Evolutionary conservation across 805 yeast genomes (phyloP), one percentile per base, ranked within the genome.

Genomic region (Wickerhamiella azyma): DNA sequence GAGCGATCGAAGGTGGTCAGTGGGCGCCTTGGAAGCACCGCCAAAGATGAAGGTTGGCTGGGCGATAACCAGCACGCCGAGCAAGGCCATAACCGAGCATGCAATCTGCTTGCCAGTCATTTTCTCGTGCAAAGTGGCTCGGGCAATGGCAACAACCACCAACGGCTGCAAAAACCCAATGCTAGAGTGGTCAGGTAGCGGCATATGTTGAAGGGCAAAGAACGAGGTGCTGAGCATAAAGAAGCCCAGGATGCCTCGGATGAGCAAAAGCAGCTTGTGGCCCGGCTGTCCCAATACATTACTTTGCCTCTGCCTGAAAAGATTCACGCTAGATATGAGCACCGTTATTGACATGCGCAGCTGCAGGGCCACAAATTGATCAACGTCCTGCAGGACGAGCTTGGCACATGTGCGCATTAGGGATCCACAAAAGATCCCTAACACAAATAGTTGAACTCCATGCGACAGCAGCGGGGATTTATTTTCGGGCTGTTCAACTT

Each of bases 121-220:
- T 8, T 70, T 62, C 57, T 86, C 96, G 38, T 74, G 70, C 29
- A 86, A 62, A 2, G 82, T 58, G 2, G 75, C 50, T 70, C 79
- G 78, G 0, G 95, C 94, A 46, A 81, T 61, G 19, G 85, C 61
- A 0, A 85, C 83, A 0, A 94, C 81, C 14, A 82, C 72, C 46
- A 82, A 70, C 0, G 96, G 96, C 0, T 77, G 68, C 55, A 86
- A 62, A 53, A 86, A 88, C 1, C 89, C 76, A 43, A 86, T 79
- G n/a, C 82, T 79, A 1, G 84, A 78, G 0, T 92, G 83, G 57
- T 86, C 96, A 10, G 88, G 77, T 5, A 86, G 71, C 42, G 84
- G 74, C 41, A 86, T 67, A 55, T 81, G 83, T 64, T 76, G 70
- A 52, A 86, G 65, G 1, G 94, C 76, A 58, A 69, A 83, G 61